A percentile compares a stretch with the other conserved stretches of the same genome.
Evolutionary conservation across 768 basidiomycete species (phyloP).

Genomic region (Pleurotus sapidus): DNA sequence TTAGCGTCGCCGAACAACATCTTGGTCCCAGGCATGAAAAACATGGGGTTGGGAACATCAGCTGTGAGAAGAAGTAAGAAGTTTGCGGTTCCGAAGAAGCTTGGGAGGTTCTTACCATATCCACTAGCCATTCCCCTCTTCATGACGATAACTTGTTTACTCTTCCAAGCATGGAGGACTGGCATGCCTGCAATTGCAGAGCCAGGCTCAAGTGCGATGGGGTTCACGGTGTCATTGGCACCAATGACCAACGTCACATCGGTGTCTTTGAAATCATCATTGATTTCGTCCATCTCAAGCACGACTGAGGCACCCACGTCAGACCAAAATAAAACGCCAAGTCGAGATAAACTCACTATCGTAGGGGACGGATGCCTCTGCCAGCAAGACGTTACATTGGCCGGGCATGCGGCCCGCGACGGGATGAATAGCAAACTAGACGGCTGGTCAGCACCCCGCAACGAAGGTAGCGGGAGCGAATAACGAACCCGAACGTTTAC

Average conservation of each 20-base stretch:
- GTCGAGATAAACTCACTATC: constrained; percentile 53
- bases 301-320: constrained; percentile 51
- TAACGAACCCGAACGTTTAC: constrained; percentile 64
- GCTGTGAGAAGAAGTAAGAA: constrained; percentile 38
- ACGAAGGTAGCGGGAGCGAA: neutral
- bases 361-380: constrained; percentile 88
- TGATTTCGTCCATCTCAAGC: constrained; percentile 93
- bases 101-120: constrained; percentile 53
- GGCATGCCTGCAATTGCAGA: constrained; percentile 93
- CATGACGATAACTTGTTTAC: constrained; percentile 90
- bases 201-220: constrained; percentile 83
- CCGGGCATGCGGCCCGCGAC: constrained; percentile 94
- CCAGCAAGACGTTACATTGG: constrained; percentile 88
- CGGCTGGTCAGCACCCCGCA: neutral
- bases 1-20: constrained; percentile 95
- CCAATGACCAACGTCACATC: constrained; percentile 91
- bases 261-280: constrained; percentile 86
- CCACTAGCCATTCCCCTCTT: constrained; percentile 88
- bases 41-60: constrained; percentile 92
- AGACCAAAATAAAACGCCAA: neutral
- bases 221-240: constrained; percentile 91
- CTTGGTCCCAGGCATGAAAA: constrained; percentile 86
- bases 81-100: no score
- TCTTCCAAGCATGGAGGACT: constrained; percentile 90
- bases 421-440: constrained; percentile 78